A percentile compares a stretch with the other conserved stretches of the same genome.
These are phyloP conservation scores for Aciculosporium take DNA, from an alignment of 2,329 filamentous ascomycete species.

Conservation along the genomic window DNA sequence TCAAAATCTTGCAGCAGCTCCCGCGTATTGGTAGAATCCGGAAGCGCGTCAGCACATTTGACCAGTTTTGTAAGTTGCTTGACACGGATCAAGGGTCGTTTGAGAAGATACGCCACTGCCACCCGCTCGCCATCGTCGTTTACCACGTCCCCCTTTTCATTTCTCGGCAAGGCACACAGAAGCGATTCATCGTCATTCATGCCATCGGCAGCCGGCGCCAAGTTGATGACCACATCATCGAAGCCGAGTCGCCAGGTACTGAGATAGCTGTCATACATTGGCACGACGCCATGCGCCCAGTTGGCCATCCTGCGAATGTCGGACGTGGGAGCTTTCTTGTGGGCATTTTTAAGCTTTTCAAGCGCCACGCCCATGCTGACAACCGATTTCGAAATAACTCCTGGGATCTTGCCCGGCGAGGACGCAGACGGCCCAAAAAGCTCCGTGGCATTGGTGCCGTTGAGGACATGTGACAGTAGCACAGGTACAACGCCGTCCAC, in stretches of 20 bases:
- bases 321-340: conserved; percentile 64
- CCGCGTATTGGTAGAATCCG: conserved; percentile 32
- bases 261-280: conserved; percentile 74
- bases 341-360: conserved; percentile 67
- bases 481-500: conserved; percentile 94
- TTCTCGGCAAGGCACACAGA: conserved; percentile 43
- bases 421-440: conserved; percentile 48
- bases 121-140: conserved; percentile 75
- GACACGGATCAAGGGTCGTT: conserved; percentile 72
- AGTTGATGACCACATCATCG: conserved; percentile 84
- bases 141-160: conserved; percentile 50
- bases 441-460: conserved; percentile 49
- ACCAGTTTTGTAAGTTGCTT: conserved; percentile 80
- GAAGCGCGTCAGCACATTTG: conserved; percentile 47
- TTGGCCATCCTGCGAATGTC: conserved; percentile 57
- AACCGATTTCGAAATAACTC: conserved; percentile 68
- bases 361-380: conserved; percentile 86
- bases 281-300: conserved; percentile 69
- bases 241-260: conserved; percentile 86
- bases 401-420: conserved; percentile 29
- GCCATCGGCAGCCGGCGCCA: conserved; percentile 50
- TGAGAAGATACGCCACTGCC: conserved; percentile 85
- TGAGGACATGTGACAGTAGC: conserved; percentile 70
- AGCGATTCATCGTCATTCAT: conserved; percentile 46
- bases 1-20: conserved; percentile 43